A percentile compares a stretch with the other conserved stretches of the same genome.
Conservation (phyloP, 495 filamentous ascomycete species). For the Neurospora hispaniola region DNA sequence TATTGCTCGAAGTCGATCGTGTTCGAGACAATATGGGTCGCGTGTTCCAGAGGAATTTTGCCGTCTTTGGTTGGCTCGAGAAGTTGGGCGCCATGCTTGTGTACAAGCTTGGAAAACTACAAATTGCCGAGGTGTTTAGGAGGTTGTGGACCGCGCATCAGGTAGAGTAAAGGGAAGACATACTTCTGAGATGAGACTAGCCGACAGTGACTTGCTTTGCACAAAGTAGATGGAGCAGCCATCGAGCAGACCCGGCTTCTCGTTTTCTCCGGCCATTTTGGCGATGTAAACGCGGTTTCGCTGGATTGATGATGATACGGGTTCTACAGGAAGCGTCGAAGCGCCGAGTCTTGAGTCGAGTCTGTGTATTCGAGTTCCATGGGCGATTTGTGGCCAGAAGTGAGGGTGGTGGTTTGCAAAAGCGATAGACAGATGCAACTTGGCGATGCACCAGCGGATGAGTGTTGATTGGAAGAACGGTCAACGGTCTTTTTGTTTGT, state of each 20-base stretch:
- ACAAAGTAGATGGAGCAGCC: constrained; percentile 36
- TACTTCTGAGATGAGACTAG: constrained; percentile 36
- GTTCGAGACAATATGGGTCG: constrained; percentile 75
- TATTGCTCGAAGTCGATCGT: constrained; percentile 86
- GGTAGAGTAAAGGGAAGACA: constrained; percentile 1
- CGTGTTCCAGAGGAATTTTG: constrained; percentile 41
- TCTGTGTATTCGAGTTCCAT: constrained; percentile 5
- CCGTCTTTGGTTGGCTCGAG: constrained; percentile 33
- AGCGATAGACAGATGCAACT: not conserved
- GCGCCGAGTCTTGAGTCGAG: not conserved
- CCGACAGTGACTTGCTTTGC: constrained; percentile 30
- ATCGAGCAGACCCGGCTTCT: constrained; percentile 22
- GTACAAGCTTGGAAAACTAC: constrained; percentile 37
- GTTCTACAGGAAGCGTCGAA: not conserved
- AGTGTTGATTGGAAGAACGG: not conserved
- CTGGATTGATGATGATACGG: not conserved
- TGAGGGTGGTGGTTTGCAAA: not conserved
- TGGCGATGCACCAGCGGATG: not conserved
- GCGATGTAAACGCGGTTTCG: not conserved
- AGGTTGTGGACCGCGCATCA: not conserved
- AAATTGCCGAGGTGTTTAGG: constrained; percentile 18
- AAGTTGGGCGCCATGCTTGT: constrained; percentile 45
- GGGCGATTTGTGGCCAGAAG: constrained; percentile 5
- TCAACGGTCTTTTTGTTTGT: not conserved
- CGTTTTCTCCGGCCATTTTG: constrained; percentile 29